Evolutionary conservation across 441 rosid genomes (phyloP).

Genomic region (Omphalea diandra): DNA sequence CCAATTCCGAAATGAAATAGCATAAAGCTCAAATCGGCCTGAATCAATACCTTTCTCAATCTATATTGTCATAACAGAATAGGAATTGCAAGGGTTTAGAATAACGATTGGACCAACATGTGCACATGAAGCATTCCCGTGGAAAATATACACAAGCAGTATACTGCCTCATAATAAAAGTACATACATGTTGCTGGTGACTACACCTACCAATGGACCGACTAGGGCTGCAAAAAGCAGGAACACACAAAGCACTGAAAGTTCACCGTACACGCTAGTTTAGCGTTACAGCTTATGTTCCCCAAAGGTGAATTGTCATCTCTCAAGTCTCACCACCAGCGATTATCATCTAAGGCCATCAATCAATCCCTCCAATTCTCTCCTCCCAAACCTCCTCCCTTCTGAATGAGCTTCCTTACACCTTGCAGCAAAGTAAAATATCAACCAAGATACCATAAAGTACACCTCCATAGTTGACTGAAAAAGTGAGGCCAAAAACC

Average conservation of each 20-base stretch:
- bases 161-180: constrained; percentile 37
- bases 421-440: constrained; percentile 73
- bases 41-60: constrained; percentile 29
- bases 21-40: constrained; percentile 19
- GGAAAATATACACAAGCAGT: constrained; percentile 55
- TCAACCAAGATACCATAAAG: constrained; percentile 88
- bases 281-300: constrained; percentile 28
- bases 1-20: background rate
- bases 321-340: constrained; percentile 18
- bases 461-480: constrained; percentile 81
- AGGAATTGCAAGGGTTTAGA: constrained; percentile 29
- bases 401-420: constrained; percentile 61
- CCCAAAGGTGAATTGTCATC: constrained; percentile 24
- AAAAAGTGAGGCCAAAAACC: constrained; percentile 46
- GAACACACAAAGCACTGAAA: constrained; percentile 36
- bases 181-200: constrained; percentile 38
- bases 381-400: constrained; percentile 73
- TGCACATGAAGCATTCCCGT: constrained; percentile 55
- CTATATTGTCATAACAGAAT: constrained; percentile 22
- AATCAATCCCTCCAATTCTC: constrained; percentile 78
- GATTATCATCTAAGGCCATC: constrained; percentile 64
- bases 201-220: constrained; percentile 34
- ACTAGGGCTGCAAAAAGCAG: constrained; percentile 32
- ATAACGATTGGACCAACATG: constrained; percentile 48
- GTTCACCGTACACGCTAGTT: constrained; percentile 26